Evolutionary conservation across 257 asterid species (phyloP), one percentile per base, ranked within the genome.

Genomic region (Nicotiana noctiflora): DNA sequence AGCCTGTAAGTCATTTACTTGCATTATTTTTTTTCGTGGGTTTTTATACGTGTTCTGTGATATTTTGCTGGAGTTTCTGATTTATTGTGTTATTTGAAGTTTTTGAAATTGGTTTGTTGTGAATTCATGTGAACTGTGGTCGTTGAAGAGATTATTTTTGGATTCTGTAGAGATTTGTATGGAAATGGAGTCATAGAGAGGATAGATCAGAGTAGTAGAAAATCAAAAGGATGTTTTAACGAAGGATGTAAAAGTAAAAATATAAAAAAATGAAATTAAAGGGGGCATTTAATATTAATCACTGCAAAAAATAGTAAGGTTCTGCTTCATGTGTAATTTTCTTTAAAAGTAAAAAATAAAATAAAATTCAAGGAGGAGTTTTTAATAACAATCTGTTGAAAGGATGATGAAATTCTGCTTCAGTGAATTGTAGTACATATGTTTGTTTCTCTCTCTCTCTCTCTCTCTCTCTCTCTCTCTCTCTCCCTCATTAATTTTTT

Each of bases 1-100:
- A 72, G n/a, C 61, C 6, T 72, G 78, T 74, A 74, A 74, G 78
- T 49, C 78, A 23, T 72, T 49, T 72, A 23, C 59, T 70, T 44
- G 14, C 13, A 72, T 0, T 14, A 6, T 7, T 74, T 62, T 12
- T 12, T 2, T 29, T 19, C n/a, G 64, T 14, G 59, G 19, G 4
- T 2, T 56, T 56, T n/a, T 56, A 5, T 14, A 4, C 17, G 14
- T 31, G 74, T 17, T 15, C 6, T 31, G 15, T 17, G 75, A 32
- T 65, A 21, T 67, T 37, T 4, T n/a, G 15, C 1, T 18, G 25
- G 8, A 2, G 0, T 5, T 44, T 15, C 44, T 37, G 52, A 8
- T 70, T 12, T 46, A 2, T 62, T 25, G 17, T 25, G 68, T 62
- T 25, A 12, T 23, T 61, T 61, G 18, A 23, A 11, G 37, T 23